These are phyloP conservation scores for Oryza meridionalis DNA, from an alignment of 176 grass and related monocot genomes.

Conservation along the genomic window DNA sequence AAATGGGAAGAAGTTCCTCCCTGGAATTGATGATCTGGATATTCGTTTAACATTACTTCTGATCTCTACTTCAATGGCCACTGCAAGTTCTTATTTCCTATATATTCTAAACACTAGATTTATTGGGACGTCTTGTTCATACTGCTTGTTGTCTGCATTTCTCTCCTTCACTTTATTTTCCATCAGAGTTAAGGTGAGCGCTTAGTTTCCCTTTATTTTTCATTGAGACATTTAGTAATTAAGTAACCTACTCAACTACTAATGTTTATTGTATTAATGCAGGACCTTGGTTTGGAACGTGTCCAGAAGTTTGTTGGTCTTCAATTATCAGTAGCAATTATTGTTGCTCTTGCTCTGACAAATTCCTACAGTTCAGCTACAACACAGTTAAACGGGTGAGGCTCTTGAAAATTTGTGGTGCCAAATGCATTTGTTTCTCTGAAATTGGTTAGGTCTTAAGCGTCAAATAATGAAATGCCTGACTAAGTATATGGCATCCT, in stretches of 20 bases:
- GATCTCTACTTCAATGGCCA: constrained; percentile 80
- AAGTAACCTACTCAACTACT: constrained; percentile 11
- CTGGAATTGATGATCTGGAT: constrained; percentile 61
- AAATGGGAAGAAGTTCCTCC: constrained; percentile 47
- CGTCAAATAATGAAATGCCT: background rate
- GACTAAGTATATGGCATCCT: background rate
- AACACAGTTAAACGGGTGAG: constrained; percentile 65
- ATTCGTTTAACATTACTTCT: constrained; percentile 67
- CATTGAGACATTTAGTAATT: background rate
- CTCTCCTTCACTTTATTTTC: constrained; percentile 66
- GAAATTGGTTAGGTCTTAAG: constrained; percentile 3
- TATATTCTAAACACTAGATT: constrained; percentile 84
- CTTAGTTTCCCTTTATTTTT: background rate
- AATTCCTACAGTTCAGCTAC: constrained; percentile 69
- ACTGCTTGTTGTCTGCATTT: too few relatives aligned
- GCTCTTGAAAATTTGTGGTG: constrained; percentile 6
- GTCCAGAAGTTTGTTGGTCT: constrained; percentile 69
- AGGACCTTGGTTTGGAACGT: constrained; percentile 78
- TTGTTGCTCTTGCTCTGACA: constrained; percentile 73
- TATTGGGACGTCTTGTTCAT: constrained; percentile 55
- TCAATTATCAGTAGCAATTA: constrained; percentile 69
- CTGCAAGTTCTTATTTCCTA: constrained; percentile 90
- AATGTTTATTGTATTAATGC: constrained; percentile 14
- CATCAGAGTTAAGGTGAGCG: constrained; percentile 76
- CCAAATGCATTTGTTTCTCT: background rate